These are phyloP conservation scores for Pseudoscleropodium purum DNA, from an alignment of 225 moss, liverwort and hornwort genomes.

Conservation along the genomic window DNA sequence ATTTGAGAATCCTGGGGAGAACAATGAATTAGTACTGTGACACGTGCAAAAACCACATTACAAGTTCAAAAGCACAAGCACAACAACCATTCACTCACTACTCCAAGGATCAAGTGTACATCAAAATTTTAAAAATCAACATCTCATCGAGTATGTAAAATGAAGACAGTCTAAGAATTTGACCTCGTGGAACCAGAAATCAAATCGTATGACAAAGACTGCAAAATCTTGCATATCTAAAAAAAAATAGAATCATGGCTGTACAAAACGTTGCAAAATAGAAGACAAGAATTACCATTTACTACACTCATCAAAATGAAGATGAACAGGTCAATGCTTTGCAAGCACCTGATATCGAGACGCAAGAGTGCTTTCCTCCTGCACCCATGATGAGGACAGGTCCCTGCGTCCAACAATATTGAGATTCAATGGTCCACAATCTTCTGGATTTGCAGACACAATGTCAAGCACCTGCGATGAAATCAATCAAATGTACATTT, in stretches of 20 bases:
- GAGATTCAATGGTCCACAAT: conserved; percentile 45
- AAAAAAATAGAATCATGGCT: not conserved
- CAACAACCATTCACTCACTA: not conserved
- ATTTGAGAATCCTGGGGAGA: conserved; percentile 19
- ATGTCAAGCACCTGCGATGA: conserved; percentile 46
- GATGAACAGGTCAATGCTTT: not conserved
- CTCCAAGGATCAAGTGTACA: not conserved
- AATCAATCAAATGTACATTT: not conserved
- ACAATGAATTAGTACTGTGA: not conserved
- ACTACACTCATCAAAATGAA: not conserved
- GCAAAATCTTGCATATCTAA: not conserved
- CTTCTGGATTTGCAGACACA: conserved; percentile 35
- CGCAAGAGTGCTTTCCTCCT: conserved; percentile 21
- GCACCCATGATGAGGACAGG: conserved; percentile 54
- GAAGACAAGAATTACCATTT: not conserved
- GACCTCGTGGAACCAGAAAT: not conserved
- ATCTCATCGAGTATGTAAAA: not conserved
- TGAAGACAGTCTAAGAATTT: not conserved
- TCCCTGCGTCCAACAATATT: conserved; percentile 47
- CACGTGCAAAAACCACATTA: not conserved
- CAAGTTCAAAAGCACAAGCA: not conserved
- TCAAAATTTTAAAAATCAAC: not conserved
- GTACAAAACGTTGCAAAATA: not conserved
- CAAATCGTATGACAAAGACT: not conserved
- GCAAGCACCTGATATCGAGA: conserved; percentile 26